Base-by-base conservation (phyloP, 73 alveolate genomes). In the Tetrahymena malaccensis region DNA sequence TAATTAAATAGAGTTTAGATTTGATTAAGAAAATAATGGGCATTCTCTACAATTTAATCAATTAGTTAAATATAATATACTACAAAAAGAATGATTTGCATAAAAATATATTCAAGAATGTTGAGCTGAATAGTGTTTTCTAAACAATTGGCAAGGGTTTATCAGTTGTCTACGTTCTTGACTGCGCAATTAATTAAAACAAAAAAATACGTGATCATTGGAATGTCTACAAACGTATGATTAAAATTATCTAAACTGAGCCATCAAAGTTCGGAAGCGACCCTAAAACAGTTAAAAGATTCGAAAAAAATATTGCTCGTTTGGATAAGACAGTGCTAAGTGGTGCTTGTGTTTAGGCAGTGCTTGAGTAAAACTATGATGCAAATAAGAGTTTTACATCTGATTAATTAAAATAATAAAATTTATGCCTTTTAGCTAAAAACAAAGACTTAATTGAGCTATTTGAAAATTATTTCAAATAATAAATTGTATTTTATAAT, bases 171-270 rank as follows among this genome's bases (percentile, higher is more conserved):
- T 96, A 97, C 70, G 95, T 96, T 25, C 94, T 98, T 40, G 99
- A 98, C 95, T 93, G 96, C 58, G 98, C 98, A n/a, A 98, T 98
- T 35, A 96, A 95, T 31, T 98, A 98, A 84, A 98, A 98, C 94
- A 96, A 97, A 40, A 97, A 98, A 94, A 96, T 98, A 43, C 94
- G 94, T 31, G 95, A 96, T 38, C 98, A 97, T 94, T 98, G 99
- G 99, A 97, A 97, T 35, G 93, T 96, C 94, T 98, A 97, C 89
- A 97, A 97, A 70, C 95, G 98, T 96, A 98, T 98, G 99, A 84
- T 98, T 94, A 85, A 97, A 56, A 94, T 96, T 57, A 97, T 97
- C 9, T 97, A 96, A 85, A 96, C 96, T 34, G 98, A 96, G 37
- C 98, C 98, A 43, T 85, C 94, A 11, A 98, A 98, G 56, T 98